phyloP scores from a whole-genome alignment of 2,329 filamentous ascomycete species.

The Lachnellula arida region DNA sequence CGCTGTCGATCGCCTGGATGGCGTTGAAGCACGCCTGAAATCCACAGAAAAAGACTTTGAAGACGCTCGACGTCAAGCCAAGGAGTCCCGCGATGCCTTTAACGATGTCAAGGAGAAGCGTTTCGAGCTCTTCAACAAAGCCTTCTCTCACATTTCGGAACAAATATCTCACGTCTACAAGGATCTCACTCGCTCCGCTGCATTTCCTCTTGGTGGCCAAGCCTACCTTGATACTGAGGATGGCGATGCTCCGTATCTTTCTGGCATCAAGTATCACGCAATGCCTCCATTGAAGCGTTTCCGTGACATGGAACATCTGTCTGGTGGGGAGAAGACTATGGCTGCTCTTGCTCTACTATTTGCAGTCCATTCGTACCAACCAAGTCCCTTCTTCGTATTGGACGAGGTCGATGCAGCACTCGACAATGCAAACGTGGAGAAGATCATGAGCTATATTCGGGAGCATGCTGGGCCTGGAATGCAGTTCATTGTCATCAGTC shows the following conservation, averaged over 20 bases:
- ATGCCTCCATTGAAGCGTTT: conserved; percentile 99
- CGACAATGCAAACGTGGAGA: conserved; percentile 95
- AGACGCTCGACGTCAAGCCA: conserved; percentile 69
- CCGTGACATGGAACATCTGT: conserved; percentile 97
- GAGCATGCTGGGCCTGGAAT: conserved; percentile 94
- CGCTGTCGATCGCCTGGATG: conserved; percentile 84
- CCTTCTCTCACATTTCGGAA: conserved; percentile 90
- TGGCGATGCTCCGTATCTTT: conserved; percentile 91
- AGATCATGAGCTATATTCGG: conserved; percentile 93
- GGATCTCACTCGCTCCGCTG: conserved; percentile 82
- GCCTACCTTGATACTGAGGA: conserved; percentile 88
- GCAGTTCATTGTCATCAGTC: conserved; percentile 97
- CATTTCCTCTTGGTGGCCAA: conserved; percentile 89
- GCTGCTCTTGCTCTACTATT: conserved; percentile 94
- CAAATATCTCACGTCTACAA: conserved; percentile 94
- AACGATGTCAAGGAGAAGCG: conserved; percentile 76
- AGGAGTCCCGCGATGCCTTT: conserved; percentile 76
- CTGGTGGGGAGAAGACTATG: conserved; percentile 98
- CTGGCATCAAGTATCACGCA: conserved; percentile 95
- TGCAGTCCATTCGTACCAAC: conserved; percentile 93
- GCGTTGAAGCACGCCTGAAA: conserved; percentile 76
- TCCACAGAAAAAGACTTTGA: conserved; percentile 87
- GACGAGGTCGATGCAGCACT: conserved; percentile 97
- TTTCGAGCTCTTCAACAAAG: conserved; percentile 89
- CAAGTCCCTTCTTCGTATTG: conserved; percentile 93